phyloP scores from a whole-genome alignment of 2,329 filamentous ascomycete species.

The Plectosphaerella plurivora region DNA sequence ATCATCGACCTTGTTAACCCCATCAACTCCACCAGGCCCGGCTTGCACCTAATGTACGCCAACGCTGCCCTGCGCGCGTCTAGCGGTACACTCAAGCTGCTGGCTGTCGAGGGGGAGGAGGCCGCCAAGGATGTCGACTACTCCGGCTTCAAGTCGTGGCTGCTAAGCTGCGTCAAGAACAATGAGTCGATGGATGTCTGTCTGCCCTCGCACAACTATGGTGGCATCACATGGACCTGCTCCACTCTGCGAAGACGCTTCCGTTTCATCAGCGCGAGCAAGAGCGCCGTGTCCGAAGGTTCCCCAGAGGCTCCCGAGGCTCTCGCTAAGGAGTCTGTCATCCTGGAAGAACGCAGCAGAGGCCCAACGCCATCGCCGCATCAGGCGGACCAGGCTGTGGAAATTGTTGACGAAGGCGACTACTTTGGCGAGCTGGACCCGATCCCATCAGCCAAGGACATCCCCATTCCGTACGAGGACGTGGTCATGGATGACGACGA shows the following conservation, averaged over 20 bases:
- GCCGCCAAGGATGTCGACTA: conserved; percentile 43
- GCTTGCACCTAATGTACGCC: conserved; percentile 60
- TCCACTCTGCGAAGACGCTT: conserved; percentile 65
- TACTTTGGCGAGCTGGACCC: conserved; percentile 35
- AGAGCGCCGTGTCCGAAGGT: conserved; percentile 26
- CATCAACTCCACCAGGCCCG: conserved; percentile 46
- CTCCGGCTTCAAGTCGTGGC: conserved; percentile 65
- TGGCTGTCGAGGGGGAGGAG: conserved; percentile 45
- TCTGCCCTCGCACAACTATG: conserved; percentile 54
- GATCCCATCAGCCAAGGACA: conserved; percentile 4
- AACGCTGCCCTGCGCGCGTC: conserved; percentile 63
- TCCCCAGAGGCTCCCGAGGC: conserved; percentile 32
- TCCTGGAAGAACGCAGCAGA: conserved; percentile 27
- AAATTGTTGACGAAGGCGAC: conserved; percentile 29
- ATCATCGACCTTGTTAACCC: conserved; percentile 63
- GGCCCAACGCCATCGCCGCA: conserved; percentile 27
- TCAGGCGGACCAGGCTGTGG: conserved; percentile 24
- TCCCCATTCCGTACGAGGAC: conserved; percentile 3
- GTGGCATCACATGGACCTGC: conserved; percentile 64
- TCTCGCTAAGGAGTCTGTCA: conserved; percentile 28
- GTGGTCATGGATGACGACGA: conserved; percentile 16
- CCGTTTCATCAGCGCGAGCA: conserved; percentile 60
- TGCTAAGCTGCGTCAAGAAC: conserved; percentile 49
- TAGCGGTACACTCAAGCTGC: conserved; percentile 48
- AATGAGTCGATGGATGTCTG: conserved; percentile 48